Percentiles rank a stretch among this genome's conserved stretches.
These are phyloP conservation scores for Lenzites betulinus DNA, from an alignment of 768 basidiomycete species.

Conservation along the genomic window DNA sequence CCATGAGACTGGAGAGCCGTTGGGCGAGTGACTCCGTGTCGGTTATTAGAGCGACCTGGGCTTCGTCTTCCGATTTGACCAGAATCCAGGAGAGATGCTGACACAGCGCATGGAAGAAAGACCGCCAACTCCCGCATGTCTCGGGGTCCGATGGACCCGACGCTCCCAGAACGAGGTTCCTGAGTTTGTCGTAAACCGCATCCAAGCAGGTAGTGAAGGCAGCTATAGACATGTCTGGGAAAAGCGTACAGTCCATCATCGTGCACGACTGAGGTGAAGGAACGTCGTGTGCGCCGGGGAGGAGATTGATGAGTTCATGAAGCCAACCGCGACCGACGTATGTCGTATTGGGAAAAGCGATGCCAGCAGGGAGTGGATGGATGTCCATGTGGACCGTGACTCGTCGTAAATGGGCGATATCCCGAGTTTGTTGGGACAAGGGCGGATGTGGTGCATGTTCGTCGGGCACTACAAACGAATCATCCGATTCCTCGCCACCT, in stretches of 20 bases:
- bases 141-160: conserved; percentile 1
- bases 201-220: conserved; percentile 39
- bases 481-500: conserved; percentile 6
- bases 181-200: conserved; percentile 14
- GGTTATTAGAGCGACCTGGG: conserved; percentile 32
- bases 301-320: conserved; percentile 50
- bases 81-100: conserved; percentile 51
- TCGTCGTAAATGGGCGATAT: conserved; percentile 18
- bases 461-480: conserved; percentile 10
- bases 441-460: background rate
- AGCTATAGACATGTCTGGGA: conserved; percentile 42
- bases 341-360: conserved; percentile 51
- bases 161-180: conserved; percentile 6
- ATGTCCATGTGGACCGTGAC: conserved; percentile 56
- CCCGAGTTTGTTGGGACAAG: background rate
- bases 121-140: conserved; percentile 21
- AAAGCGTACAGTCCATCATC: conserved; percentile 46
- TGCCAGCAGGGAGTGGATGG: conserved; percentile 48
- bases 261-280: conserved; percentile 35
- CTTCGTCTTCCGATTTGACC: conserved; percentile 37
- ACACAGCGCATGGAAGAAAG: conserved; percentile 27
- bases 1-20: conserved; percentile 37
- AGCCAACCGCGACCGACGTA: conserved; percentile 66
- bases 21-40: conserved; percentile 41
- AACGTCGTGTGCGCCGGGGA: conserved; percentile 32